These are phyloP conservation scores for Westerdykella aurantiaca DNA, from an alignment of 2,329 filamentous ascomycete genomes.

Conservation along the genomic window DNA sequence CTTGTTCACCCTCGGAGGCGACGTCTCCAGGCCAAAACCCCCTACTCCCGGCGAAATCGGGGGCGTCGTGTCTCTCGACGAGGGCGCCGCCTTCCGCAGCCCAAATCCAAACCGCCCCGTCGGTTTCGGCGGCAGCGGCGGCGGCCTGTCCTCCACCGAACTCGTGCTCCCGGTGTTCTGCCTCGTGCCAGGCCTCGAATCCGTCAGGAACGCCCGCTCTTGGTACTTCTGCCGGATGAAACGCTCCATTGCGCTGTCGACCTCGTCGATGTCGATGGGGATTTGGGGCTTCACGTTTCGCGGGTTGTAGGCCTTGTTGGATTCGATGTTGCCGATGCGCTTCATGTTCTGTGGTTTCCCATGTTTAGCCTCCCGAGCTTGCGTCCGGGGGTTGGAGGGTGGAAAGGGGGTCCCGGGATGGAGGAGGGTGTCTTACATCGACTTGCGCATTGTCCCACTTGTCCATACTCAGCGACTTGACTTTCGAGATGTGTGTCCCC, in stretches of 20 bases:
- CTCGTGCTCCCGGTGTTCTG: slow-evolving; percentile 54
- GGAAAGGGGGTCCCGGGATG: not conserved
- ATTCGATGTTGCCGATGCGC: slow-evolving; percentile 76
- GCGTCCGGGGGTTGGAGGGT: not conserved
- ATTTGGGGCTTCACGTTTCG: slow-evolving; percentile 75
- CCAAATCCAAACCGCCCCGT: slow-evolving; percentile 58
- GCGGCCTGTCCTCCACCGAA: slow-evolving; percentile 50
- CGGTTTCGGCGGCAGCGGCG: slow-evolving; percentile 56
- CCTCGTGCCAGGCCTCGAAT: slow-evolving; percentile 40
- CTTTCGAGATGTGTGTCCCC: slow-evolving; percentile 95
- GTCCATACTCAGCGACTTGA: slow-evolving; percentile 98
- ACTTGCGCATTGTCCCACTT: slow-evolving; percentile 95
- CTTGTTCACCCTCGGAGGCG: slow-evolving; percentile 52
- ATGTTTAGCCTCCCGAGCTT: slow-evolving; percentile 8
- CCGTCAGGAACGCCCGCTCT: slow-evolving; percentile 49
- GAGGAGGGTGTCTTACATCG: slow-evolving; percentile 58
- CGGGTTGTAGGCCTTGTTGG: slow-evolving; percentile 87
- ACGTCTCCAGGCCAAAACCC: slow-evolving; percentile 28
- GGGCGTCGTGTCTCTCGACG: slow-evolving; percentile 54
- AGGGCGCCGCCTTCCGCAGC: slow-evolving; percentile 64
- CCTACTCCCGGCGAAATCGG: slow-evolving; percentile 30
- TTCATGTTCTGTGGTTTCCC: slow-evolving; percentile 71
- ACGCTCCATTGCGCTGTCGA: slow-evolving; percentile 88
- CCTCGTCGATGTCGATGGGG: slow-evolving; percentile 85
- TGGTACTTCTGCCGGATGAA: slow-evolving; percentile 95